These are phyloP conservation scores for Coprinopsis marcescibilis DNA, from an alignment of 768 basidiomycete genomes.

Conservation along the genomic window DNA sequence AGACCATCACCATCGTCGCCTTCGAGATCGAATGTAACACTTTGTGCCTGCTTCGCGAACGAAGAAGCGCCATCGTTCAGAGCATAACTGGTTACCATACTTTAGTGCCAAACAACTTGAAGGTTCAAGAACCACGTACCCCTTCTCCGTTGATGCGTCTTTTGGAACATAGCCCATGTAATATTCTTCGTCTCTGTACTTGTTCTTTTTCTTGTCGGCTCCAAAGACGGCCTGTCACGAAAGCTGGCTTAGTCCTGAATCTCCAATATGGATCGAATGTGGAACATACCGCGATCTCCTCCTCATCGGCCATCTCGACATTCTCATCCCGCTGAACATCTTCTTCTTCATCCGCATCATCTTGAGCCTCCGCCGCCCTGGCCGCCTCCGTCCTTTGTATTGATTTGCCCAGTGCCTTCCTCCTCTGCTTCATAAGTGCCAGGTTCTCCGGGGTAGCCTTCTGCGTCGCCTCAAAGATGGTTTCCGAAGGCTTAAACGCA, in stretches of 20 bases:
- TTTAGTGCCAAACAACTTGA: background rate
- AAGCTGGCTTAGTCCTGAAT: background rate
- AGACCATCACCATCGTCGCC: constrained; percentile 63
- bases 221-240: constrained; percentile 62
- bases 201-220: constrained; percentile 40
- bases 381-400: constrained; percentile 38
- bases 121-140: constrained; percentile 42
- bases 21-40: constrained; percentile 75
- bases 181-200: constrained; percentile 75
- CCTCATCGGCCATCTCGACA: constrained; percentile 74
- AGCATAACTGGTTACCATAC: constrained; percentile 59
- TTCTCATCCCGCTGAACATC: constrained; percentile 29
- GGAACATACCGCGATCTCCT: constrained; percentile 62
- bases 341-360: constrained; percentile 32
- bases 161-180: constrained; percentile 93
- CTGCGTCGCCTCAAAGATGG: constrained; percentile 83
- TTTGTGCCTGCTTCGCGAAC: constrained; percentile 78
- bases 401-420: constrained; percentile 71
- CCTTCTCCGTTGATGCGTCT: constrained; percentile 82
- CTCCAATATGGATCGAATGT: background rate
- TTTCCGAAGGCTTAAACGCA: constrained; percentile 81
- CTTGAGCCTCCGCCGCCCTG: constrained; percentile 22
- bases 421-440: constrained; percentile 81
- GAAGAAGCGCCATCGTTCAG: constrained; percentile 82
- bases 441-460: constrained; percentile 61